Evolutionary conservation across 352 stramenopile species (phyloP), one percentile per base, ranked within the genome.

Genomic region (Peronospora destructor): DNA sequence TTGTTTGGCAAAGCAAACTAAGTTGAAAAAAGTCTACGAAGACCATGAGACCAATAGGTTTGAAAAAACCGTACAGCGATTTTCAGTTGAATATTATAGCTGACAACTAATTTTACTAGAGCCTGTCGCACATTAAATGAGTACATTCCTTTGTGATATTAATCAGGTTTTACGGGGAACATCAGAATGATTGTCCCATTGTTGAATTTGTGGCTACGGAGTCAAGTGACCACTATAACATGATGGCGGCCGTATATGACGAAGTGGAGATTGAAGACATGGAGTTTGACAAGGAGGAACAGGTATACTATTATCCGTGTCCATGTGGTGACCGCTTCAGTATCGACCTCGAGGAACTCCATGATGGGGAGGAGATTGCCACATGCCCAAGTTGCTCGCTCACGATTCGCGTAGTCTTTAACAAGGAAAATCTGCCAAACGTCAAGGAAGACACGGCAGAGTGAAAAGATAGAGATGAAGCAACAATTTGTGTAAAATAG

Each of bases 241-340:
- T 12, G 0, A 93, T 94, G 80, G 84, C 82, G 30, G 76, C 61
- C 2, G 61, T 98, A 47, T 99, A 98, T 71, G 96, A 98, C 74
- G 96, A 98, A 71, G 90, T 99, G 29, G 91, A 98, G 79, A 96
- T 99, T 59, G 91, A 98, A 69, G 95, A 98, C 66, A 98, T 99
- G 90, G 84, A 91, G 45, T 98, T 92, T 72, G 81, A 98, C 59
- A 79, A 76, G n/a, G 73, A 89, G 5, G 89, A 94, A 49, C 75
- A 95, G 56, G 79, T 89, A 42, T 99, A 98, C 64, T 97, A 91
- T 53, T 99, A 98, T 61, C 94, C 90, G 21, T 99, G 96, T 73
- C 96, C 96, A 5, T 99, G 96, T 61, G 96, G 96, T 14, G 96
- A 99, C 63, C 85, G 84, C 48, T 95, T 95, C 61, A 87, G 79